These are phyloP conservation scores for Bacidia gigantensis DNA, from an alignment of 495 filamentous ascomycete genomes.

Conservation along the genomic window DNA sequence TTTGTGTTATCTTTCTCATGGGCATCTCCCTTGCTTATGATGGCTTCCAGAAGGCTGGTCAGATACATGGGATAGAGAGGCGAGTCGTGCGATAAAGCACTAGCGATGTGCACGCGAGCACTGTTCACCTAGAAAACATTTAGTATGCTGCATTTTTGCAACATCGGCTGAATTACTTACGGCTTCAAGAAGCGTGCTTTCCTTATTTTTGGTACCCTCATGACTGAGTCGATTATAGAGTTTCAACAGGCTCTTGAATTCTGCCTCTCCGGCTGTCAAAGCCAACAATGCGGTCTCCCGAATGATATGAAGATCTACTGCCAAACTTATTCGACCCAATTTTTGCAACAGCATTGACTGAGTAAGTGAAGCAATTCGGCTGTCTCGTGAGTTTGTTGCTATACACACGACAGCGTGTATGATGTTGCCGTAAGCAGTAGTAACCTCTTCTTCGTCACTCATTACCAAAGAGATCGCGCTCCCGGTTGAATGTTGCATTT, in stretches of 20 bases:
- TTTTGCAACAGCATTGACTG: constrained; percentile 93
- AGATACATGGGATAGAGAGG: constrained; percentile 65
- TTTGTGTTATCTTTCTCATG: constrained; percentile 43
- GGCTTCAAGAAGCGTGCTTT: constrained; percentile 42
- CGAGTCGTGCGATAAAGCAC: constrained; percentile 49
- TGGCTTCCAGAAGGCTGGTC: constrained; percentile 68
- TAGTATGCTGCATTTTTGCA: too few species aligned
- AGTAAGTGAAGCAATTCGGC: constrained; percentile 87
- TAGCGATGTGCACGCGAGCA: constrained; percentile 66
- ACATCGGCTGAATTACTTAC: constrained; percentile 33
- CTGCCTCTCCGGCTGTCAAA: constrained; percentile 53
- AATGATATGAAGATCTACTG: constrained; percentile 71
- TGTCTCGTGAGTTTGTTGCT: constrained; percentile 64
- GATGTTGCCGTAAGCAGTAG: constrained; percentile 59
- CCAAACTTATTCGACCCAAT: constrained; percentile 61
- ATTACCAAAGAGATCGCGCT: constrained; percentile 67
- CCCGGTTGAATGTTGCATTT: constrained; percentile 43
- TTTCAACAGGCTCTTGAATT: constrained; percentile 75
- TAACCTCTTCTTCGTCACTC: constrained; percentile 58
- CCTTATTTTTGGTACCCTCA: constrained; percentile 53
- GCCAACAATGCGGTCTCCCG: constrained; percentile 67
- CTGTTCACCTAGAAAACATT: constrained; percentile 50
- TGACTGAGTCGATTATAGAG: constrained; percentile 61
- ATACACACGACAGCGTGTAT: constrained; percentile 83
- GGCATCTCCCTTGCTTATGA: constrained; percentile 79